Conservation (phyloP, 1,139 yeast genomes). For the Kodamaea anthophila region DNA sequence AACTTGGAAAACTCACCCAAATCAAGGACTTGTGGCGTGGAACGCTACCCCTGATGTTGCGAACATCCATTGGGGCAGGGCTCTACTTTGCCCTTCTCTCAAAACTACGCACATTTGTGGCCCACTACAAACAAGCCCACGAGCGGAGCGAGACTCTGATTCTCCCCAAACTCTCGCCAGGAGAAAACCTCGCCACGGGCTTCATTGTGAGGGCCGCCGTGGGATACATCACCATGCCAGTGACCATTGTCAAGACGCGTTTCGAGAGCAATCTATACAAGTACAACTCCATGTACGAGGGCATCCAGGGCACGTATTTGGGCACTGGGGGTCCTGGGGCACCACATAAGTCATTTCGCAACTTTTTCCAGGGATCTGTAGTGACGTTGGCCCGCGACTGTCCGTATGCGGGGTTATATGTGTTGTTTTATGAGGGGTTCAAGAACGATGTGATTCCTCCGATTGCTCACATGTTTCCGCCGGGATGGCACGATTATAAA, state of each 20-base stretch:
- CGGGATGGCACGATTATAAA: conserved; percentile 18
- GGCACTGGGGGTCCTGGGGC: conserved; percentile 11
- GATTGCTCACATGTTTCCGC: conserved; percentile 10
- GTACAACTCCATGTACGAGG: conserved; percentile 61
- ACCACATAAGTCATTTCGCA: conserved; percentile 34
- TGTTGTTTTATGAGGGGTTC: conserved; percentile 71
- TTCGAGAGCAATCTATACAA: conserved; percentile 74
- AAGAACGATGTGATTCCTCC: conserved; percentile 41
- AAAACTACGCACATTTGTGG: conserved; percentile 48
- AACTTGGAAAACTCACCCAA: conserved; percentile 42
- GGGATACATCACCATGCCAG: conserved; percentile 92
- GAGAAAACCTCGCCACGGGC: conserved; percentile 72
- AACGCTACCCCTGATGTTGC: conserved; percentile 79
- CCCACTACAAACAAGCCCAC: conserved; percentile 22
- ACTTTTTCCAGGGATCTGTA: conserved; percentile 81
- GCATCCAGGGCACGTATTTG: conserved; percentile 51
- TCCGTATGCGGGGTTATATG: conserved; percentile 93
- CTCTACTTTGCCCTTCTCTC: conserved; percentile 73
- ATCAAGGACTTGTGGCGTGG: conserved; percentile 80
- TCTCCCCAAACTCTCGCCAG: conserved; percentile 66
- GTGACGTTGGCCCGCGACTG: conserved; percentile 90
- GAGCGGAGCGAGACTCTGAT: conserved; percentile 20
- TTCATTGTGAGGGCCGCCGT: conserved; percentile 74
- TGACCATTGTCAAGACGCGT: conserved; percentile 89
- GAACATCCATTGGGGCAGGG: conserved; percentile 91